Evolutionary conservation across 345 rosid species (phyloP).

Genomic region (Murraya paniculata): DNA sequence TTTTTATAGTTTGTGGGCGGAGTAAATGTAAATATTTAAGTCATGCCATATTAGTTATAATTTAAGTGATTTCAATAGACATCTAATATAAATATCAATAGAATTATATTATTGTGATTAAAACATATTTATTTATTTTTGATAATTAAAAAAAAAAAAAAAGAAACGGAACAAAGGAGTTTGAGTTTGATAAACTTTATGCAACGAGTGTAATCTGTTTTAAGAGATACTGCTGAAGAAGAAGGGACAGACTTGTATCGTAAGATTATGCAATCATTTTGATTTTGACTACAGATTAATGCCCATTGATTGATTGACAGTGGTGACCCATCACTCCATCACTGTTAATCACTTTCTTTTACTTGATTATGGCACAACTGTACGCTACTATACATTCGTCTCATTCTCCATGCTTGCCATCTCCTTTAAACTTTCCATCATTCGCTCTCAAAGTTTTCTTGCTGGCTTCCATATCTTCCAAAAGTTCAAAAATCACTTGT

Average conservation of each 20-base stretch:
- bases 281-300: conserved; percentile 33
- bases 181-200: not conserved
- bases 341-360: conserved; percentile 8
- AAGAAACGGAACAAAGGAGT: too few species aligned
- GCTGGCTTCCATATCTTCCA: conserved; percentile 7
- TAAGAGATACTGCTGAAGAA: conserved; percentile 20
- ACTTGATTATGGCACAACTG: conserved; percentile 24
- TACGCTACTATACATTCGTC: not conserved
- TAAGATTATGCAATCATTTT: conserved; percentile 32
- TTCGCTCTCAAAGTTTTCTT: conserved; percentile 7
- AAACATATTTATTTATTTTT: too few species aligned
- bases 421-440: not conserved
- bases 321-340: conserved; percentile 8
- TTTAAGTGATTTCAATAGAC: too few species aligned
- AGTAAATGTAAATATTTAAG: too few species aligned
- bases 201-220: conserved; percentile 7
- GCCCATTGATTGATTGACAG: conserved; percentile 6
- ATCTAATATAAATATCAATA: too few species aligned
- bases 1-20: too few species aligned
- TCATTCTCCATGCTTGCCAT: too few species aligned
- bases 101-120: rapidly evolving
- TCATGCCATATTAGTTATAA: rapidly evolving
- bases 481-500: not conserved
- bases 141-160: too few species aligned
- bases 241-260: conserved; percentile 19